Percentiles rank a stretch among this genome's conserved stretches.
Evolutionary conservation across 2,329 filamentous ascomycete genomes (phyloP).

Genomic region (Clonostachys rhizophaga): DNA sequence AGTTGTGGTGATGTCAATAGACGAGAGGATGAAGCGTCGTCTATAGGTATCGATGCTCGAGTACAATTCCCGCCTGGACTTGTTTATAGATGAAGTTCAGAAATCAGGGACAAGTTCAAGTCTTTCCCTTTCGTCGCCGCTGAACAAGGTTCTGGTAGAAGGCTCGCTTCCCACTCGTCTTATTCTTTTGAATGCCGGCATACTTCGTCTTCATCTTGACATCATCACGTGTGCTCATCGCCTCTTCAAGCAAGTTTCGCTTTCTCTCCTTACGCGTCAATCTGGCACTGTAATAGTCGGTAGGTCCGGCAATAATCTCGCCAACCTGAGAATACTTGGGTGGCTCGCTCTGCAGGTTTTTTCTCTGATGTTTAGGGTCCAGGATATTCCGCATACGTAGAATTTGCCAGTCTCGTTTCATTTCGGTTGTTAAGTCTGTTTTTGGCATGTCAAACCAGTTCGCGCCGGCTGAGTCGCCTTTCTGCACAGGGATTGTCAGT

Average conservation of each 20-base stretch:
- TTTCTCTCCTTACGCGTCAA: conserved; percentile 86
- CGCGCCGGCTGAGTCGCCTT: conserved; percentile 62
- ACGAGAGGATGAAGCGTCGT: too few species aligned
- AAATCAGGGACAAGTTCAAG: too few species aligned
- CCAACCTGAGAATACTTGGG: conserved; percentile 88
- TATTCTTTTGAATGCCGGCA: conserved; percentile 73
- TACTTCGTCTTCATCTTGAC: conserved; percentile 85
- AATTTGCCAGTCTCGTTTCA: conserved; percentile 86
- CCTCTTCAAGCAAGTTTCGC: conserved; percentile 80
- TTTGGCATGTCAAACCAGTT: conserved; percentile 87
- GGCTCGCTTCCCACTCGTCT: conserved; percentile 82
- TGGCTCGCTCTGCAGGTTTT: conserved; percentile 61
- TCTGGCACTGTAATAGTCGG: conserved; percentile 78
- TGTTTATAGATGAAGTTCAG: too few species aligned
- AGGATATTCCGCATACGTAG: conserved; percentile 85
- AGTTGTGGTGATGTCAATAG: too few species aligned
- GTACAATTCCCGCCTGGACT: too few species aligned
- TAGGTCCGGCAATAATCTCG: conserved; percentile 81
- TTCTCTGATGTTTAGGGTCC: conserved; percentile 92
- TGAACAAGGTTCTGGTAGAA: conserved; percentile 77
- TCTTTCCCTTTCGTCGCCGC: conserved; percentile 18
- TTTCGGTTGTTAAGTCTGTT: conserved; percentile 76
- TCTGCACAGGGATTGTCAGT: neutral
- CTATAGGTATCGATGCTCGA: too few species aligned
- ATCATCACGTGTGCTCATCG: conserved; percentile 48